Conservation (phyloP, 768 basidiomycete genomes). For the Lactarius sp. region DNA sequence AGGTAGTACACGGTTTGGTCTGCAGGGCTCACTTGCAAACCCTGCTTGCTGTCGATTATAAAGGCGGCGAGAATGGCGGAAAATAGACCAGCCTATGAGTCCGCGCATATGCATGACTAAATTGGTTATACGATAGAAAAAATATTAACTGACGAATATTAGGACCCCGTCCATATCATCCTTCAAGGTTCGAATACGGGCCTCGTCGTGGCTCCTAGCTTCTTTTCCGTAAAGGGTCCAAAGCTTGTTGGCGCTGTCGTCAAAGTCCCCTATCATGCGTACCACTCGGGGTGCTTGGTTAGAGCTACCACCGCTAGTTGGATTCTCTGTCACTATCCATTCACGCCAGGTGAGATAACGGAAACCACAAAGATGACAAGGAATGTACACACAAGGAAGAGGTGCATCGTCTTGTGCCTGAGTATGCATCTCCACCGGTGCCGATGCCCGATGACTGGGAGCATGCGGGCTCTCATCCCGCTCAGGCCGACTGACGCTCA, state of each 20-base stretch:
- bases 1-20: not conserved
- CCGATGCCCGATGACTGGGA: not conserved
- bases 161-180: conserved; percentile 40
- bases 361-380: not conserved
- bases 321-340: not conserved
- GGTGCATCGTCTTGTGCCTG: not conserved
- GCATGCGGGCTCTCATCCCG: not conserved
- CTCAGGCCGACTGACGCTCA: not conserved
- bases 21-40: not conserved
- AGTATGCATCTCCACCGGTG: not conserved
- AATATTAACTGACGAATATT: conserved; percentile 33
- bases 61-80: not conserved
- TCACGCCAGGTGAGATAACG: not conserved
- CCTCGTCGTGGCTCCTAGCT: conserved; percentile 34
- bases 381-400: not conserved
- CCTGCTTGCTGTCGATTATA: not conserved
- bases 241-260: conserved; percentile 36
- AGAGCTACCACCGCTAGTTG: not conserved
- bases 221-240: conserved; percentile 38
- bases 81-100: not conserved
- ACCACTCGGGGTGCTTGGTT: not conserved
- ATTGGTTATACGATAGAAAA: not conserved
- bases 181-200: conserved; percentile 36
- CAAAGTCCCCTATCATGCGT: conserved; percentile 24
- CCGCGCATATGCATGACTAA: not conserved